Evolutionary conservation across 306 rosid genomes (phyloP), one percentile per base, ranked within the genome.

Genomic region (Glycine latifolia): DNA sequence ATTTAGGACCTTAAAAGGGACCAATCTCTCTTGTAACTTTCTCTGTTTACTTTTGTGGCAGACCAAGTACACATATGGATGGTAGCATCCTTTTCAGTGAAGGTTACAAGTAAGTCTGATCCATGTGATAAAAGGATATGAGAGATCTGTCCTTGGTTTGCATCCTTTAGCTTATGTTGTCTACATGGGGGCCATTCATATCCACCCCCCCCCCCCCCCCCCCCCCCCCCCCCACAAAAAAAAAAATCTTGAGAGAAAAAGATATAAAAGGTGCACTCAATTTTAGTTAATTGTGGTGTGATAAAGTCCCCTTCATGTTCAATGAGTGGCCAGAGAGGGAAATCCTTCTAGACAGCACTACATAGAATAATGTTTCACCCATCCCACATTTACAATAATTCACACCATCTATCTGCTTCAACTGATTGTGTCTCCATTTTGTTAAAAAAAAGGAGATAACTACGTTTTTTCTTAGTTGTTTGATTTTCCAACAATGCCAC

Each of bases 41-140:
- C 72, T 65, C 67, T 63, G 54, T 75, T 68, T 63, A 26, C 50
- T 85, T 79, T 56, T 72, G 73, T 62, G 75, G 80, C 81, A 84
- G 88, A 67, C 63, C 78, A 87, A 87, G 94, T 84, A 87, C 90
- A 75, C 80, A 79, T 47, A n/a, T 85, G 80, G 76, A 53, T 69
- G 68, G 78, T 69, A 15, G 68, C 82, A 82, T 74, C 72, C 85
- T 81, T 84, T 85, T 83, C 85, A 67, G 80, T 68, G 83, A 87
- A 76, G 71, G 70, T 75, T 35, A 49, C 75, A 58, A 77, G 71
- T 35, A 70, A 71, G 70, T 11, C 46, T 79, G 66, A 80, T 81
- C 71, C 81, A 74, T 89, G 65, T 71, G 86, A 80, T 71, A 4
- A 78, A 75, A 85, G 87, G 76, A 56, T 58, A 76, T 66, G 85